These are phyloP conservation scores for Solanum peruvianum DNA, from an alignment of 257 asterid genomes.

Conservation along the genomic window DNA sequence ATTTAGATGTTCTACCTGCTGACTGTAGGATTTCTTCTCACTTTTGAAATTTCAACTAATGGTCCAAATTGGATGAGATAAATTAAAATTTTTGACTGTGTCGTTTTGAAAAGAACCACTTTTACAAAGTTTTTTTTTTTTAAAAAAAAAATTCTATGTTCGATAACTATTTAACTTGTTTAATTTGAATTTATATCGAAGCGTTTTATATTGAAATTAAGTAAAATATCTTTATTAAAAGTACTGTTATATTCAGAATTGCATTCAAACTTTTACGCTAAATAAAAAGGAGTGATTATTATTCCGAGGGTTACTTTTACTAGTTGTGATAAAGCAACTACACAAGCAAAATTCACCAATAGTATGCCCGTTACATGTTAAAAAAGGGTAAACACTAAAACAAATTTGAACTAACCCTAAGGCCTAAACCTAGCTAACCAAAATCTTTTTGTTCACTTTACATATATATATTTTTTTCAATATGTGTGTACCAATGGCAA, in stretches of 20 bases:
- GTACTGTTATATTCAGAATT: accelerated
- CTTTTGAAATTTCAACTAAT: background rate
- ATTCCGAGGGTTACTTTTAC: background rate
- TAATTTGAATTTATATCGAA: background rate
- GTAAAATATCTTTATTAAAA: background rate
- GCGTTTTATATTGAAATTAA: accelerated
- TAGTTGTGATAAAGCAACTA: background rate
- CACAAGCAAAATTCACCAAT: background rate
- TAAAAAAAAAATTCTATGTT: too few species aligned
- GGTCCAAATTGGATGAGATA: background rate
- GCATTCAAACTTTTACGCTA: accelerated
- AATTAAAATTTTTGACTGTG: background rate
- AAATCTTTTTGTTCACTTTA: background rate
- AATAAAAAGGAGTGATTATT: background rate
- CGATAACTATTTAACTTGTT: background rate
- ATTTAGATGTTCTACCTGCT: background rate
- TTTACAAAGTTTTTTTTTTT: background rate
- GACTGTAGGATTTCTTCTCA: background rate
- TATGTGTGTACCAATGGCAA: background rate
- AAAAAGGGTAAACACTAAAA: background rate
- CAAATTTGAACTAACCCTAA: background rate
- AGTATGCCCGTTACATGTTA: background rate
- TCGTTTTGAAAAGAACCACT: background rate
- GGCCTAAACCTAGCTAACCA: background rate
- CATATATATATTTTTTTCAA: background rate